phyloP scores from a whole-genome alignment of 2,329 filamentous ascomycete genomes.

The Fusarium armeniacum region DNA sequence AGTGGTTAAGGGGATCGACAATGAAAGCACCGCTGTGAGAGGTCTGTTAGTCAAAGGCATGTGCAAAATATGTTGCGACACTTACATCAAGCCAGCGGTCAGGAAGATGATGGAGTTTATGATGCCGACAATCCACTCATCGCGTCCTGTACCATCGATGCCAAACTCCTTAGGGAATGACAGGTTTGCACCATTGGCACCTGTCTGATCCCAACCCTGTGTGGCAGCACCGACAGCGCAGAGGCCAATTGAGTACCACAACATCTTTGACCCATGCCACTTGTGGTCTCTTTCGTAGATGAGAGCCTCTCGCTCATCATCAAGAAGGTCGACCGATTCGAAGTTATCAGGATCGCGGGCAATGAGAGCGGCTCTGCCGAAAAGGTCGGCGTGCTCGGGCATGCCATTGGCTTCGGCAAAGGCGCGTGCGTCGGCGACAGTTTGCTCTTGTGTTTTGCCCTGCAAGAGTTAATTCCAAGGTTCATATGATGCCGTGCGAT shows the following conservation, averaged over 20 bases:
- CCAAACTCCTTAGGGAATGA: slow-evolving; percentile 67
- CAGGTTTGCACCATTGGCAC: slow-evolving; percentile 72
- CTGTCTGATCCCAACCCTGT: slow-evolving; percentile 76
- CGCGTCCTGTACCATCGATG: slow-evolving; percentile 51
- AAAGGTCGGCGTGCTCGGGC: slow-evolving; percentile 27
- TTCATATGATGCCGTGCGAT: fast-evolving
- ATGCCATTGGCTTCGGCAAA: slow-evolving; percentile 30
- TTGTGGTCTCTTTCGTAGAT: slow-evolving; percentile 73
- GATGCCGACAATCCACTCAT: slow-evolving; percentile 70
- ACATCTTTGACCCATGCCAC: slow-evolving; percentile 72
- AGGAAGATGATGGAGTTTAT: slow-evolving; percentile 63
- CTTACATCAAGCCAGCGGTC: slow-evolving; percentile 53
- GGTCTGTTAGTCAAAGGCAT: neutral
- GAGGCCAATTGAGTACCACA: slow-evolving; percentile 76
- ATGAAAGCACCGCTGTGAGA: slow-evolving; percentile 48
- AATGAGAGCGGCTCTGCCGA: slow-evolving; percentile 28
- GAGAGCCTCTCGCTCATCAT: slow-evolving; percentile 60
- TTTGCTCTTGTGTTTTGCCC: slow-evolving; percentile 17
- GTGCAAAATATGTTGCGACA: fast-evolving
- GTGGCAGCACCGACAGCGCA: slow-evolving; percentile 78
- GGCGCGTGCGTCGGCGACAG: slow-evolving; percentile 16
- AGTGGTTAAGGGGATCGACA: slow-evolving; percentile 71
- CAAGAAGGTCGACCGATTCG: slow-evolving; percentile 21
- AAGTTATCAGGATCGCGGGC: slow-evolving; percentile 22
- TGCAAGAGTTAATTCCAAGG: fast-evolving